Percentiles rank a stretch among this genome's conserved stretches.
phyloP scores from a whole-genome alignment of 768 basidiomycete species.

The Melanogaster broomeanus region DNA sequence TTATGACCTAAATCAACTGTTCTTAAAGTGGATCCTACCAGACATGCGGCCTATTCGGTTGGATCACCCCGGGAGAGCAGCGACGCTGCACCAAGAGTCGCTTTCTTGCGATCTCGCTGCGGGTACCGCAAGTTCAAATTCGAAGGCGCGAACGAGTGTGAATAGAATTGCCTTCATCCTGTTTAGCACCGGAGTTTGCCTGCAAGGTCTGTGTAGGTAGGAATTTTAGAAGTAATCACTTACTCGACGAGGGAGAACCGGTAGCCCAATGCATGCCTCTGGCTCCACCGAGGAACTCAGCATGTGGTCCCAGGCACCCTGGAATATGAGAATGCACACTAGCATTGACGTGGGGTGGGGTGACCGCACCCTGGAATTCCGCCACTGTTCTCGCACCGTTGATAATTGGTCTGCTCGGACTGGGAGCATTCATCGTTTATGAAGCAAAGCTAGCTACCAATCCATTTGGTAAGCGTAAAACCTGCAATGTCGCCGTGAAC shows the following conservation, averaged over 20 bases:
- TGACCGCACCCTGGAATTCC: conserved; percentile 43
- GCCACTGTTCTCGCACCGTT: conserved; percentile 43
- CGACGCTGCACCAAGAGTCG: conserved; percentile 41
- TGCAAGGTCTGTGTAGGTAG: no score
- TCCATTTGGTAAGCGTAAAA: conserved; percentile 30
- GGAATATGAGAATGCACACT: conserved; percentile 43
- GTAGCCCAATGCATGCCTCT: no score
- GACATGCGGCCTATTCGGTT: conserved; percentile 40
- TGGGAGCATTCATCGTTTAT: conserved; percentile 41
- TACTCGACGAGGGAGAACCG: no score
- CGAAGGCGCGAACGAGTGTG: no score
- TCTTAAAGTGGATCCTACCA: no score
- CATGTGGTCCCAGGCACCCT: conserved; percentile 36
- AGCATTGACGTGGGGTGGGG: conserved; percentile 51
- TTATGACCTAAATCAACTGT: no score
- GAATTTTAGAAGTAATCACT: no score
- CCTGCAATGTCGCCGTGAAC: background rate
- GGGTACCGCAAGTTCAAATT: conserved; percentile 53
- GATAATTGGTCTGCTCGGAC: conserved; percentile 39
- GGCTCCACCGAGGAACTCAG: background rate
- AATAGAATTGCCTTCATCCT: no score
- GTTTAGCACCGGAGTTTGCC: no score
- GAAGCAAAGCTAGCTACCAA: conserved; percentile 34
- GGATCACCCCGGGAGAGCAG: conserved; percentile 41
- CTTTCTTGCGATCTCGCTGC: conserved; percentile 36